A percentile compares a stretch with the other conserved stretches of the same genome.
Conservation (phyloP, 1,284 basidiomycete genomes). For the Trichosporon sp. region DNA sequence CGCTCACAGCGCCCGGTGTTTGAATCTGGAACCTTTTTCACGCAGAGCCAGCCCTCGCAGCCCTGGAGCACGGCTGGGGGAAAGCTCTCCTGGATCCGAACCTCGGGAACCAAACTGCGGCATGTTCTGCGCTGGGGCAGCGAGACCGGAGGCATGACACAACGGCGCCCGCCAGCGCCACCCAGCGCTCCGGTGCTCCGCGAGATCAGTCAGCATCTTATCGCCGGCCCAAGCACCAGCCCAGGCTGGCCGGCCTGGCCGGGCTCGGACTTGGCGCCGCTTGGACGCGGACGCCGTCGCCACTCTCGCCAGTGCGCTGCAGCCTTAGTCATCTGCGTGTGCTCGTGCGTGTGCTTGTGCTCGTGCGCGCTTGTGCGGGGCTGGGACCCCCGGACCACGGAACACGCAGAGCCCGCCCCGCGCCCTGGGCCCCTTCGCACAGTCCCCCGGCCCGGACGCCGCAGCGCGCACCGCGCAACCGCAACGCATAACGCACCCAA, state of each 20-base stretch:
- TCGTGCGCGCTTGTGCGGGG: too few relatives aligned
- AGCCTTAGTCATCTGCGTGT: not conserved
- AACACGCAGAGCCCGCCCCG: not conserved
- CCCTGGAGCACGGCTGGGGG: not conserved
- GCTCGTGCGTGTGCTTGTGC: not conserved
- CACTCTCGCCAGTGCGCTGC: not conserved
- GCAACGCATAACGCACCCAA: not conserved
- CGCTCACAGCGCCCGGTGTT: not conserved
- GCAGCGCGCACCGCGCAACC: too few relatives aligned
- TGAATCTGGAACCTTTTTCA: not conserved
- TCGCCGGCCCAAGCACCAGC: not conserved
- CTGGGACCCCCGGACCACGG: not conserved
- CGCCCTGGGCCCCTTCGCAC: not conserved
- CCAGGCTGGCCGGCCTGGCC: too few relatives aligned
- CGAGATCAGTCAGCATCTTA: not conserved
- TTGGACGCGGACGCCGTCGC: not conserved
- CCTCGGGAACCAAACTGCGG: constrained; percentile 2
- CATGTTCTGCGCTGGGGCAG: not conserved
- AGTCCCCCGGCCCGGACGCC: not conserved
- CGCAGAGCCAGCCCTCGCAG: not conserved
- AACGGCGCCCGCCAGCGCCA: not conserved
- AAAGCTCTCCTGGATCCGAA: not conserved
- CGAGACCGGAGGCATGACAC: not conserved
- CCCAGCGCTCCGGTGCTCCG: not conserved
- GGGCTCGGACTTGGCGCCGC: not conserved